Base-by-base conservation (phyloP, 1,284 basidiomycete species). In the Trametes versicolor region DNA sequence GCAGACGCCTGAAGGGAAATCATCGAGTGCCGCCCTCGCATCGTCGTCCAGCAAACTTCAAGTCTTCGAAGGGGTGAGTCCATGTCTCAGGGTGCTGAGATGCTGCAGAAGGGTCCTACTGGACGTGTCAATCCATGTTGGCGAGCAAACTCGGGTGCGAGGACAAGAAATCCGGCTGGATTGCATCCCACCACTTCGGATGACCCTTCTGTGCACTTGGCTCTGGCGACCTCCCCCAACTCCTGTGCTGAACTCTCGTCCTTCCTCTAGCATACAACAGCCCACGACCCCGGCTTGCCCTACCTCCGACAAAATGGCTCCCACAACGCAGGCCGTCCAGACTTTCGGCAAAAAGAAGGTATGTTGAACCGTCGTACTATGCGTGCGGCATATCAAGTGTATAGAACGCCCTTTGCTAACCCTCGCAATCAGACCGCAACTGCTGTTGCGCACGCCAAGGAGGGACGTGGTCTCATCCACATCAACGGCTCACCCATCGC, bases 341-440 rank as follows among this genome's bases (percentile, higher is more conserved):
- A 96, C 94, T 71, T 98, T 98, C 83, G 96, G 96, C 83, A 98
- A 98, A 93, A 98, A 98, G 91, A 97, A 97, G 92, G 94, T 88
- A 77, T 71, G 88, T 79, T 60, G 7, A 13, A 19, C 25, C n/a
- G 32, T 15, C 41, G 10, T 27, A 7, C 39, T 29, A 12, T 25
- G 6, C 37, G 17, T 19, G 25, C 6, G 36, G 13, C 17, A 17
- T 17, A 4, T 17, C 37, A 3, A 17, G 37, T 17, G 10, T n/a
- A 29, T 34, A 19, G 27, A 15, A 4, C 27, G 17, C 19, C 10
- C 49, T 36, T 34, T 21, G 32, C 36, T 55, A 12, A 55, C 4
- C 39, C 19, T 29, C 4, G 15, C 5, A 43, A 4, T 19, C 76
- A 96, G 96, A 98, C 96, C 78, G 96, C 96, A 71, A 98, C 96